phyloP scores from a whole-genome alignment of 139 green algal species.

The Spirogloea muscicola region DNA sequence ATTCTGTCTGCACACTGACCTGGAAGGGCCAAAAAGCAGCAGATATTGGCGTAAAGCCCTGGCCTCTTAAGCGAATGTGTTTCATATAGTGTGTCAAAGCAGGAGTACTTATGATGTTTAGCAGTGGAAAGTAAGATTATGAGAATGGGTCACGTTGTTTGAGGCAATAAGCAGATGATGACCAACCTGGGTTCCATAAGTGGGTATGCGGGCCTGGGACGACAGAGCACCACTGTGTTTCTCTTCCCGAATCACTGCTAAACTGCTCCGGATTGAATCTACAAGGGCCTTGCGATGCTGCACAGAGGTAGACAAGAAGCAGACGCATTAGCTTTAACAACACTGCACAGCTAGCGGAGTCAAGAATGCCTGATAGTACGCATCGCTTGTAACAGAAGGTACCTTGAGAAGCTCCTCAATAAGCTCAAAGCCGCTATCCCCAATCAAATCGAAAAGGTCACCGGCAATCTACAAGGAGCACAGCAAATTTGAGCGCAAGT shows the following conservation, averaged over 20 bases:
- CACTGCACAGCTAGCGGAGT: background rate
- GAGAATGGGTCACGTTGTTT: background rate
- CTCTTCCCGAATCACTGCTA: background rate
- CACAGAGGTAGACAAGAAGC: background rate
- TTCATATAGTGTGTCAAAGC: background rate
- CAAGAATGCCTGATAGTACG: constrained; percentile 8
- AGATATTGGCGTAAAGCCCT: background rate
- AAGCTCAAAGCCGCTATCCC: constrained; percentile 31
- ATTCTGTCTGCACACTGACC: constrained; percentile 47
- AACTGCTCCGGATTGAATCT: background rate
- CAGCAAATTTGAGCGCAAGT: background rate
- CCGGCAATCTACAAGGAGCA: constrained; percentile 16
- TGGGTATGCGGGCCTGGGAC: background rate
- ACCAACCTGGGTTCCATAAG: background rate
- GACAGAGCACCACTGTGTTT: background rate
- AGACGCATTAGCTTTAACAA: no score
- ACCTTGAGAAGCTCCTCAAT: constrained; percentile 42
- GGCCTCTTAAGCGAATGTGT: background rate
- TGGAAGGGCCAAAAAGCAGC: background rate
- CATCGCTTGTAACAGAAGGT: background rate
- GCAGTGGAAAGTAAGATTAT: background rate
- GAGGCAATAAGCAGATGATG: background rate
- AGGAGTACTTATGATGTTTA: background rate
- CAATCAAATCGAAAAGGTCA: constrained; percentile 36
- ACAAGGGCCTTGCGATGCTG: constrained; percentile 7